Evolutionary conservation across 441 rosid species (phyloP).

Genomic region (Euphorbia schlechtendalii): DNA sequence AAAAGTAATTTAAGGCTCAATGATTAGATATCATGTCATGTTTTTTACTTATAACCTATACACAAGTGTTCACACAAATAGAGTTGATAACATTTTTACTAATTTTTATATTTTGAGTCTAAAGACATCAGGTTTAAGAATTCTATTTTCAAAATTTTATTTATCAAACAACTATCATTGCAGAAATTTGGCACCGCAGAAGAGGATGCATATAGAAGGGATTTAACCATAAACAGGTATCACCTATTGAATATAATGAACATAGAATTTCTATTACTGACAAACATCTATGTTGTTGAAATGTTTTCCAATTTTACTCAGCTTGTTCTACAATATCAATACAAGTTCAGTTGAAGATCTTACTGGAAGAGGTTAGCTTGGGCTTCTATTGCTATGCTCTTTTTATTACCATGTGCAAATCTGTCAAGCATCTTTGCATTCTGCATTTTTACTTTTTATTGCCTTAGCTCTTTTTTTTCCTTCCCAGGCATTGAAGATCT

Average conservation of each 20-base stretch:
- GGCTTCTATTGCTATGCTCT: conserved; percentile 8
- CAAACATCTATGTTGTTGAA: conserved; percentile 7
- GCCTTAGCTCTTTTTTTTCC: conserved; percentile 2
- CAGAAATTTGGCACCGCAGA: conserved; percentile 90
- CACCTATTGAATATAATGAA: conserved; percentile 1
- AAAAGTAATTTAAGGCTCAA: too few relatives aligned
- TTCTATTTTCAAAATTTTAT: too few relatives aligned
- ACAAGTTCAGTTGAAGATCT: conserved; percentile 69
- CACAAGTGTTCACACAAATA: too few relatives aligned
- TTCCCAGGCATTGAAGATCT: conserved; percentile 74
- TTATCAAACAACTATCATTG: background rate
- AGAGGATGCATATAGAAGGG: conserved; percentile 96
- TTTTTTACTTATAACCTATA: too few relatives aligned
- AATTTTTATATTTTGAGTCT: too few relatives aligned
- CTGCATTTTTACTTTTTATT: background rate
- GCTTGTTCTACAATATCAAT: conserved; percentile 90
- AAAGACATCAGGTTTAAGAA: too few relatives aligned
- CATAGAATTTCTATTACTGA: background rate
- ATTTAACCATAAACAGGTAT: conserved; percentile 91
- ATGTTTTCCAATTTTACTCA: conserved; percentile 27
- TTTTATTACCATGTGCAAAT: conserved; percentile 11
- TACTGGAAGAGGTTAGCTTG: conserved; percentile 68
- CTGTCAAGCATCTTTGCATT: conserved; percentile 8
- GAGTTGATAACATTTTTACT: too few relatives aligned
- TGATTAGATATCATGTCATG: too few relatives aligned